These are phyloP conservation scores for Russula brevipes DNA, from an alignment of 768 basidiomycete genomes.

Conservation along the genomic window DNA sequence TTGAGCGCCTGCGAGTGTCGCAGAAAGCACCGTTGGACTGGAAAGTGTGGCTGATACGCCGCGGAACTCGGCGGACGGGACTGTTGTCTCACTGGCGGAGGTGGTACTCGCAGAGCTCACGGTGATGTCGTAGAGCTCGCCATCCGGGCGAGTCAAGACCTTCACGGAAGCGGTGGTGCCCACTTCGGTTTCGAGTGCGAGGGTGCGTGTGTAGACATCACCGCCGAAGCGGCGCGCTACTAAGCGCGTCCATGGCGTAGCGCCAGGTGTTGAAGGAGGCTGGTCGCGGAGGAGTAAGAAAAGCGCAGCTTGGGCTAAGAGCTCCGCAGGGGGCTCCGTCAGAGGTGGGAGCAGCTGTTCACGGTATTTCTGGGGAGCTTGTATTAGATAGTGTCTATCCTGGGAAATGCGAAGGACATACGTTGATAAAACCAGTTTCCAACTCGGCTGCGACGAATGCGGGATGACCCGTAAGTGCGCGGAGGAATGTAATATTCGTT, in stretches of 20 bases:
- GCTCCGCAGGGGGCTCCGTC: constrained; percentile 50
- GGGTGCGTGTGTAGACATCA: constrained; percentile 54
- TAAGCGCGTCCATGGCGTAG: constrained; percentile 66
- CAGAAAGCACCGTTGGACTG: constrained; percentile 48
- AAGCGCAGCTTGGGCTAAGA: constrained; percentile 76
- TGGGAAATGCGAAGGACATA: constrained; percentile 32
- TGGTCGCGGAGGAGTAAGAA: constrained; percentile 67
- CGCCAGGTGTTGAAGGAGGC: constrained; percentile 23
- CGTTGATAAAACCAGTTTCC: constrained; percentile 90
- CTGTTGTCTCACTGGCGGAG: background rate
- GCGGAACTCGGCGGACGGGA: constrained; percentile 37
- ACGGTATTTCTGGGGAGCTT: constrained; percentile 62
- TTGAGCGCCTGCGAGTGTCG: constrained; percentile 48
- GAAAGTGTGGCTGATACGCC: constrained; percentile 50
- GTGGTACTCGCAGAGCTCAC: constrained; percentile 37
- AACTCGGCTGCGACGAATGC: constrained; percentile 76
- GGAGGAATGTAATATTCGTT: constrained; percentile 87
- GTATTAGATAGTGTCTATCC: background rate
- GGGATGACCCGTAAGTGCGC: constrained; percentile 66
- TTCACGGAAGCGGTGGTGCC: constrained; percentile 36
- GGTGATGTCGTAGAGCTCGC: constrained; percentile 42
- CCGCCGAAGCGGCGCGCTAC: constrained; percentile 75
- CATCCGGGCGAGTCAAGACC: constrained; percentile 42
- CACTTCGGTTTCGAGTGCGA: constrained; percentile 59
- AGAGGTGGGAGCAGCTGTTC: constrained; percentile 73